Conservation (phyloP, 176 grass and related monocot species). For the Juncus inflexus region DNA sequence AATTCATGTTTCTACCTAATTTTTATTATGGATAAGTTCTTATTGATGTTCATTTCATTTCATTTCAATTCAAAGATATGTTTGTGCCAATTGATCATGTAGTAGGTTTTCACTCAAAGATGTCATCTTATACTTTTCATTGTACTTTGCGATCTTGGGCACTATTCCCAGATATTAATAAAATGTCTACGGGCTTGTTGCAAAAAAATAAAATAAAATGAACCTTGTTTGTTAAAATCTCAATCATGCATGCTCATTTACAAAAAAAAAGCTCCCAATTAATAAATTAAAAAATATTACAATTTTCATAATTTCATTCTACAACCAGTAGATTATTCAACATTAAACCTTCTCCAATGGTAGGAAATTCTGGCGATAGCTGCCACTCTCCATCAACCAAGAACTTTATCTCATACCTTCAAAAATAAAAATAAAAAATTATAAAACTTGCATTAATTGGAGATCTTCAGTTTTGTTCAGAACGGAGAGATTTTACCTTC, state of each 20-base stretch:
- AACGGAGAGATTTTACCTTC: slow-evolving; percentile 49
- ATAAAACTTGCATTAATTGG: background rate
- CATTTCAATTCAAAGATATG: no score
- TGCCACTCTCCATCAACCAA: slow-evolving; percentile 89
- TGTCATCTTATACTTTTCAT: no score
- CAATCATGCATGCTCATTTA: slow-evolving; percentile 1
- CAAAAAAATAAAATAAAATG: background rate
- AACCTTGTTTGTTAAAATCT: background rate
- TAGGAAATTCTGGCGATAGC: slow-evolving; percentile 63
- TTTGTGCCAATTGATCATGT: no score
- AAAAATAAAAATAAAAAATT: background rate
- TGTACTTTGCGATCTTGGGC: no score
- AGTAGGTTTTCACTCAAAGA: no score
- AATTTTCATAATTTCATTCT: slow-evolving; percentile 19
- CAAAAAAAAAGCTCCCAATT: background rate
- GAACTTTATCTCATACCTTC: slow-evolving; percentile 96
- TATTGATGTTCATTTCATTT: background rate
- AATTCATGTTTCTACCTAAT: no score
- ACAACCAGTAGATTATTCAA: slow-evolving; percentile 71
- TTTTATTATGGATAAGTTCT: no score
- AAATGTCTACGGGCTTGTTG: background rate
- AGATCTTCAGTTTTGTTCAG: background rate
- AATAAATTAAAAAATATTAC: background rate
- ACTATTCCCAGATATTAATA: no score
- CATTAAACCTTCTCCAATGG: slow-evolving; percentile 47